Base-by-base conservation (phyloP, 148 eudicot genomes). In the Amaranthus hypochondriacus region DNA sequence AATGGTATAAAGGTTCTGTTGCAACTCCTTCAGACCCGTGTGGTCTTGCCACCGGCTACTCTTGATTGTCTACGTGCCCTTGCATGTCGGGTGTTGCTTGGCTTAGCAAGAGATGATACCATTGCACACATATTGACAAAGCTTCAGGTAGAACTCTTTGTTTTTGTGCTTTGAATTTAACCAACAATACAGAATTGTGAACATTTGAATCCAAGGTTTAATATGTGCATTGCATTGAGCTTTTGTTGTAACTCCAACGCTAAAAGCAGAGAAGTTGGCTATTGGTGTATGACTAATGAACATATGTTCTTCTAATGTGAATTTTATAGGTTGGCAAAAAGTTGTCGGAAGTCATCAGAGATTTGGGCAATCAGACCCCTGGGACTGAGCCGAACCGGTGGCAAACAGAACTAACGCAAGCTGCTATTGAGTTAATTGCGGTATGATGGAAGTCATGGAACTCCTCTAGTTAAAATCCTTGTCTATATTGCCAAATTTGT, bases 61-160 rank as follows among this genome's bases (percentile, higher is more conserved):
- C 90, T 92, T 69, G 96, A 92, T 72, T 92, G 99, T 85, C 83
- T 95, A 74, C 99, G 99, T 77, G 99, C 99, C 76, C 96, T 95
- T 73, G 97, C 97, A 48, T 92, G 97, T 74, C 87, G 99, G 71
- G 99, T 89, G 52, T 89, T 95, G 67, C 99, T 95, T 84, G 99
- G 99, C 73, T 87, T 92, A 79, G 97, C 99, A 48, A 89, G 99
- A 79, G 99, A 95, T 82, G 99, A 90, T 80, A 73, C 96, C 21
- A 92, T 92, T 80, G 99, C 97, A 48, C 97, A 90, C 71, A 95
- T 95, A 85, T 79, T 95, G 87, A 95, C 97, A 58, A 92, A 89
- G 81, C 99, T 95, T 77, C 99, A 92, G 92, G 99, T 95, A 65
- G 60, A 60, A 18, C 49, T 10, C 55, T 42, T 70, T 57, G 59